These are phyloP conservation scores for Myxozyma lipomycoides DNA, from an alignment of 805 yeast genomes.

Conservation along the genomic window DNA sequence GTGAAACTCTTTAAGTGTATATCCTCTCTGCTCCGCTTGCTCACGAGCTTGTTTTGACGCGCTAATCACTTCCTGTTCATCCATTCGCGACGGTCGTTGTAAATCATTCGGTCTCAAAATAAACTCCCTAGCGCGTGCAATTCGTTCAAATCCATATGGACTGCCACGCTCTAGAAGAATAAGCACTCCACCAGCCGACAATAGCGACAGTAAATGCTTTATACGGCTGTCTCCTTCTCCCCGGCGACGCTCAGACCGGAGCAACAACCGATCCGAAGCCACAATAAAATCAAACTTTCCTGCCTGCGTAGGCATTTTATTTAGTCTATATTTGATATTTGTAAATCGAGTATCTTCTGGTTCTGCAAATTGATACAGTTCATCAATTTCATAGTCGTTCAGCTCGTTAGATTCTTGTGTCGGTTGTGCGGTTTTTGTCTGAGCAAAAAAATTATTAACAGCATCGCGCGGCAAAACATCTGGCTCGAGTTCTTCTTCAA, in stretches of 20 bases:
- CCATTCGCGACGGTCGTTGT: neutral
- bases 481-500: neutral
- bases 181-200: slow-evolving; percentile 75
- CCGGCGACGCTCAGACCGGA: slow-evolving; percentile 59
- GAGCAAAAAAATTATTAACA: too few species aligned
- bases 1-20: neutral
- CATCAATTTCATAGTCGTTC: slow-evolving; percentile 9
- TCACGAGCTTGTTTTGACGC: neutral
- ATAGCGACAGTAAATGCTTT: slow-evolving; percentile 53
- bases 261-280: slow-evolving; percentile 71
- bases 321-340: slow-evolving; percentile 13
- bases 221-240: slow-evolving; percentile 66
- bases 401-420: neutral
- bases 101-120: slow-evolving; percentile 64
- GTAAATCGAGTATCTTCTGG: neutral
- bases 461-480: too few species aligned
- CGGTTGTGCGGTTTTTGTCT: too few species aligned
- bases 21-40: neutral
- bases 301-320: slow-evolving; percentile 10
- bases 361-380: neutral
- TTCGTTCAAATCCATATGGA: slow-evolving; percentile 79
- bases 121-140: slow-evolving; percentile 86
- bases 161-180: slow-evolving; percentile 85
- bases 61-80: neutral
- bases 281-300: slow-evolving; percentile 72